Evolutionary conservation across 2,329 filamentous ascomycete species (phyloP).

Genomic region (Epichloe sylvatica): DNA sequence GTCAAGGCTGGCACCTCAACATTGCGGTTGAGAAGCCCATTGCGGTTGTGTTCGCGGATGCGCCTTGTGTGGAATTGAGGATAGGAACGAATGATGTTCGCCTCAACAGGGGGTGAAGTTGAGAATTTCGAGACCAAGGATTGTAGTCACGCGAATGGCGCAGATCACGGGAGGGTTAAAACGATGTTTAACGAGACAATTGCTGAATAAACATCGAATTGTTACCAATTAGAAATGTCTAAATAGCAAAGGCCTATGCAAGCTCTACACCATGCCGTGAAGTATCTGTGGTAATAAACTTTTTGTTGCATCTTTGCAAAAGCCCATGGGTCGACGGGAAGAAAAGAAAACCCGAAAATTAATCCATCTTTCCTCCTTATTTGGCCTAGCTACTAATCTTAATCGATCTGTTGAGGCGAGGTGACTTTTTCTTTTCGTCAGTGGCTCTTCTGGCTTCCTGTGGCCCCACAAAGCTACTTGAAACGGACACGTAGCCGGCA

Average conservation of each 20-base stretch:
- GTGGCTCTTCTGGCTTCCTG: neutral
- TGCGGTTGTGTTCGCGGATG: slow-evolving; percentile 59
- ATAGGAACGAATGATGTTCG: slow-evolving; percentile 15
- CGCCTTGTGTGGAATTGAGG: slow-evolving; percentile 47
- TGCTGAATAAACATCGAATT: neutral
- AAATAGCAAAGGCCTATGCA: too few species aligned
- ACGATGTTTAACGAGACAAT: neutral
- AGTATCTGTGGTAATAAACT: too few species aligned
- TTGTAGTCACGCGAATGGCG: neutral
- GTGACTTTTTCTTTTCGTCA: too few species aligned
- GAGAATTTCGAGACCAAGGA: neutral
- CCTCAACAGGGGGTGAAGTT: neutral
- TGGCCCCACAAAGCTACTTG: neutral
- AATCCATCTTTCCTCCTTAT: too few species aligned
- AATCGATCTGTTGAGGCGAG: too few species aligned
- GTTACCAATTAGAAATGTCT: neutral
- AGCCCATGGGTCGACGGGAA: too few species aligned
- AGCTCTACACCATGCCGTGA: too few species aligned
- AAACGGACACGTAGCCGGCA: too few species aligned
- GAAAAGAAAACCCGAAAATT: too few species aligned
- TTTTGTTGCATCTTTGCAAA: too few species aligned
- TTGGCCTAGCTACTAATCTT: too few species aligned
- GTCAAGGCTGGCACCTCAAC: slow-evolving; percentile 35
- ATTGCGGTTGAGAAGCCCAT: slow-evolving; percentile 58
- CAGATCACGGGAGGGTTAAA: too few species aligned